Evolutionary conservation across 805 yeast genomes (phyloP), one percentile per base, ranked within the genome.

Genomic region (Pichia exigua): DNA sequence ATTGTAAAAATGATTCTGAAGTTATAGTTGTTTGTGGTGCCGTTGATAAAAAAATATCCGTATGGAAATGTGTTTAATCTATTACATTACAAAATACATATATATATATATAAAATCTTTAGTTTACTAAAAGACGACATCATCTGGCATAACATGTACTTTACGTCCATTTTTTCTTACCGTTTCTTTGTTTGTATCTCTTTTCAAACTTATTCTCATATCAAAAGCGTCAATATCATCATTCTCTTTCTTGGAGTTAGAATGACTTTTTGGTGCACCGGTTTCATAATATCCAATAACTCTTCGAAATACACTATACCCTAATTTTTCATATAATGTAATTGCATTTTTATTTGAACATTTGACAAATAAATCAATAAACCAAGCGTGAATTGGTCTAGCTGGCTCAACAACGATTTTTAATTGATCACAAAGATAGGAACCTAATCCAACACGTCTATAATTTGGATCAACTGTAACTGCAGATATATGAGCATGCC

Each of bases 401-500:
- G 73, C 77, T 10, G 61, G 56, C 55, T 85, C 87, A 0, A 95
- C 87, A 45, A 83, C 77, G 43, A 79, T 76, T 60, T 85, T 90
- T 43, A 94, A 70, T 53, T 87, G 80, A 46, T 78, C 71, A 61
- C 97, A 90, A 42, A 94, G 72, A 53, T 79, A 77, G 9, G 90
- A 79, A 1, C 97, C 99, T 41, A 94, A 71, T 1, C 96, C 95
- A 17, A 92, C 74, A 54, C 98, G 72, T 49, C 99, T 71, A 65
- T 85, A 92, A 48, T 81, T 83, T 13, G 87, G 83, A 53, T 85
- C 85, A 1, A 94, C 85, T 0, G 98, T 90, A 4, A 94, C 96
- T 0, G 99, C 98, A 0, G 98, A 89, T 47, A 94, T 90, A 66
- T 94, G 99, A 1, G 96, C 81, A 63, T 94, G 99, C 96, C 97